phyloP scores from a whole-genome alignment of 306 rosid species.

The Dalbergia cochinchinensis region DNA sequence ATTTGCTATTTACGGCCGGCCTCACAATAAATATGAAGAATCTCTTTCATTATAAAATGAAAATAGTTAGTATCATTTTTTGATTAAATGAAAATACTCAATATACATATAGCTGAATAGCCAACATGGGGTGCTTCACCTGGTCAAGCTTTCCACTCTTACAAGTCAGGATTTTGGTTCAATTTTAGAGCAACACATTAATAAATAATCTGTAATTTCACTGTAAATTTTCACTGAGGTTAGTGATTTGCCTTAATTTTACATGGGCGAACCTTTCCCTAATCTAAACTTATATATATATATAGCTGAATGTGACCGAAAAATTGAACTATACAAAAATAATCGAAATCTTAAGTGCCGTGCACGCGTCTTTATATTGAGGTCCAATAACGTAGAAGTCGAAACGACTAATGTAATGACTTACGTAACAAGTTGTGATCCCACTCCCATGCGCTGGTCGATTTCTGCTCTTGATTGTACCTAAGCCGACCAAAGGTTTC shows the following conservation, averaged over 20 bases:
- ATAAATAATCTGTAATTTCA: too few species aligned
- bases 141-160: too few species aligned
- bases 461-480: not conserved
- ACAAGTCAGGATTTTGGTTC: too few species aligned
- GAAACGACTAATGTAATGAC: not conserved
- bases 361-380: not conserved
- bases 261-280: too few species aligned
- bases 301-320: not conserved
- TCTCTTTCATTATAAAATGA: not conserved
- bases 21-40: constrained; percentile 26
- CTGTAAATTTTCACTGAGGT: too few species aligned
- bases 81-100: not conserved
- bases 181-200: too few species aligned
- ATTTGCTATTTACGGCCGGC: not conserved
- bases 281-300: too few species aligned
- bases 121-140: too few species aligned
- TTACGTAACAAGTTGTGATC: not conserved
- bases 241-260: too few species aligned
- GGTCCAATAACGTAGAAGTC: not conserved
- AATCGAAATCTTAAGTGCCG: not conserved
- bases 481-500: not conserved
- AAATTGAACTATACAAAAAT: not conserved
- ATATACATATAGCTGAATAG: not conserved
- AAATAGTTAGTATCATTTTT: not conserved
- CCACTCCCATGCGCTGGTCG: not conserved